phyloP scores from a whole-genome alignment of 805 yeast genomes.

The Ogataea neopini region DNA sequence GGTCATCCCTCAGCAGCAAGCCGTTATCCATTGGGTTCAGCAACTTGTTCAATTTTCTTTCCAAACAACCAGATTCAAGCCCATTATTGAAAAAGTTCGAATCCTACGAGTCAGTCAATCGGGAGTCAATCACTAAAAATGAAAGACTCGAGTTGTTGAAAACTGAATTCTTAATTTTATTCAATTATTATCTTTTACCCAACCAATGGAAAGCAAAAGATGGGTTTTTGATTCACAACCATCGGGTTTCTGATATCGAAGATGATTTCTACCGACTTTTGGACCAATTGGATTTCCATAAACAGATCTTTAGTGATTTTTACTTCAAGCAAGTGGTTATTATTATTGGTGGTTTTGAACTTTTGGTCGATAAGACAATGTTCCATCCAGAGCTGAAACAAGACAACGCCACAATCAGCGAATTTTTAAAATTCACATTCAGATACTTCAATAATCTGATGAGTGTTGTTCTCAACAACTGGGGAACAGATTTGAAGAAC shows the following conservation, averaged over 20 bases:
- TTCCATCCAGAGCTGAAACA: constrained; percentile 28
- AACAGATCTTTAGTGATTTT: constrained; percentile 36
- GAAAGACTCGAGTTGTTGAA: constrained; percentile 35
- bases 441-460: constrained; percentile 40
- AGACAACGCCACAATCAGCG: constrained; percentile 26
- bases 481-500: constrained; percentile 22
- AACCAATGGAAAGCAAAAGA: constrained; percentile 37
- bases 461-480: constrained; percentile 24
- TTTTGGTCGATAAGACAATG: constrained; percentile 30
- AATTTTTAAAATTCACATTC: constrained; percentile 43
- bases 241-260: constrained; percentile 33
- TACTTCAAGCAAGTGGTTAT: constrained; percentile 39
- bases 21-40: constrained; percentile 47
- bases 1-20: constrained; percentile 57
- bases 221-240: constrained; percentile 33
- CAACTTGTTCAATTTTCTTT: constrained; percentile 43
- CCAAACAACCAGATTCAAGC: constrained; percentile 36
- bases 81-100: constrained; percentile 32
- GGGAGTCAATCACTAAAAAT: constrained; percentile 34
- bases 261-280: constrained; percentile 33
- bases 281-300: constrained; percentile 32
- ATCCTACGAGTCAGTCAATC: constrained; percentile 25
- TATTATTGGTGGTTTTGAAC: constrained; percentile 40
- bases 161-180: constrained; percentile 33
- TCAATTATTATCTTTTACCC: constrained; percentile 44